Base-by-base conservation (phyloP, 768 basidiomycete genomes). In the Boletus rubropictus region DNA sequence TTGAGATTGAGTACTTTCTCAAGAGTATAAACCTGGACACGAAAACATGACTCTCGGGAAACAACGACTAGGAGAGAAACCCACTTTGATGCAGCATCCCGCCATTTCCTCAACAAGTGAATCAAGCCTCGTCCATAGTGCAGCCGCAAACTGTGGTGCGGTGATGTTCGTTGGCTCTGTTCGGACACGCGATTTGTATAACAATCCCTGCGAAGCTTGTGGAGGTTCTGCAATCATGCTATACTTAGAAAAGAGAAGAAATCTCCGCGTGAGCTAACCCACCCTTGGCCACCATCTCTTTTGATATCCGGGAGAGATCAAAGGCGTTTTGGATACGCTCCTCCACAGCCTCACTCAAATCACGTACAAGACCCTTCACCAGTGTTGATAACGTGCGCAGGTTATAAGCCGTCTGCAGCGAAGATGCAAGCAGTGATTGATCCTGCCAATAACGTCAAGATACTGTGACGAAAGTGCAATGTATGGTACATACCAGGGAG, bases 331-430 rank as follows among this genome's bases (percentile, higher is more conserved):
- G 79, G 49, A 97, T 89, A 12, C 90, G 78, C 24, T 80, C 77
- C 54, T 91, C 87, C 4, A 96, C 86, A 0, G 86, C 83, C 39
- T 89, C 83, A 17, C 84, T 88, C 7, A 97, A 70, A 62, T 95
- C 90, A 5, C 69, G 67, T 15, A 96, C 70, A 2, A 98, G 77
- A 42, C 79, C 79, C 48, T 85, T 80, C 4, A 97, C 88, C 6
- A 97, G 77, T 21, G 81, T 77, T 0, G 95, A 89, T 10, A 99
- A 74, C 14, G 89, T 78, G 24, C 86, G 77, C 12, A 99, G 78
- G 62, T 97, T 99, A 67, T 91, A 88, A 4, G 95, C 93, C 1
- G 92, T 97, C 72, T 98, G 96, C 11, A 99, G 75, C 0, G 95
- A 91, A 1, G 91, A 93, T 0, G 94, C 91, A 1, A 99, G 76